Percentiles rank a stretch among this genome's conserved stretches.
These are phyloP conservation scores for Myxozyma sirexii DNA, from an alignment of 805 yeast species.

Conservation along the genomic window DNA sequence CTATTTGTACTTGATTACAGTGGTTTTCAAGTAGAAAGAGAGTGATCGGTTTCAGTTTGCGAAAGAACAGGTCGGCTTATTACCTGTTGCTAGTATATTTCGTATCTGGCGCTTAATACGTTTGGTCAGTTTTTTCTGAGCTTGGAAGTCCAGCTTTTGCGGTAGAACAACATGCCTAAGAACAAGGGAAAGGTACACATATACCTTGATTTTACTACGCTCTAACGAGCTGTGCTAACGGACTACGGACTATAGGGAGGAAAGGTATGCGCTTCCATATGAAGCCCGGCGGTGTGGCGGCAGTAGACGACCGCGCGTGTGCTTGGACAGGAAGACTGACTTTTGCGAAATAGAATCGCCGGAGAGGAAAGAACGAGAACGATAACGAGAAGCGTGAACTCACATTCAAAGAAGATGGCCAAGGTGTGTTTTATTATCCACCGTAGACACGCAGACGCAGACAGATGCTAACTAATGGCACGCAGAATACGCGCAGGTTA, in stretches of 20 bases:
- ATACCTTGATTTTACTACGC: not conserved
- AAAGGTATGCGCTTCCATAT: conserved; percentile 42
- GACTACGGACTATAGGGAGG: conserved; percentile 45
- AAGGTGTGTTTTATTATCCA: conserved; percentile 47
- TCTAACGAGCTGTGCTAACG: not conserved
- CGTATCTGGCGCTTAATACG: too few species aligned
- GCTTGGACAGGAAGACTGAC: too few species aligned
- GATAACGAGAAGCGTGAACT: conserved; percentile 93
- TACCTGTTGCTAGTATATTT: too few species aligned
- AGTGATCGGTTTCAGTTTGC: not conserved
- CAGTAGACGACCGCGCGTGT: not conserved
- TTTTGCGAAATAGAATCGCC: conserved; percentile 62
- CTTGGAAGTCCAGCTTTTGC: too few species aligned
- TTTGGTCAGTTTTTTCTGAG: too few species aligned
- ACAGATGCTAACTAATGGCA: too few species aligned
- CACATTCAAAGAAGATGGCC: conserved; percentile 89
- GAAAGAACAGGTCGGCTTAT: too few species aligned
- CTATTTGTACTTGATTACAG: not conserved
- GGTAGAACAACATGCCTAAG: conserved; percentile 64
- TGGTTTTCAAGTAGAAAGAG: not conserved
- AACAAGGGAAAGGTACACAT: conserved; percentile 64
- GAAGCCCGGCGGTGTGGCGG: not conserved
- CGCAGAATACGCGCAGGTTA: conserved; percentile 92
- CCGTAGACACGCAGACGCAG: too few species aligned
- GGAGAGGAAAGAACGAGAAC: conserved; percentile 97